phyloP scores from a whole-genome alignment of 169 alveolate genomes.

The Cryptosporidium sp. region DNA sequence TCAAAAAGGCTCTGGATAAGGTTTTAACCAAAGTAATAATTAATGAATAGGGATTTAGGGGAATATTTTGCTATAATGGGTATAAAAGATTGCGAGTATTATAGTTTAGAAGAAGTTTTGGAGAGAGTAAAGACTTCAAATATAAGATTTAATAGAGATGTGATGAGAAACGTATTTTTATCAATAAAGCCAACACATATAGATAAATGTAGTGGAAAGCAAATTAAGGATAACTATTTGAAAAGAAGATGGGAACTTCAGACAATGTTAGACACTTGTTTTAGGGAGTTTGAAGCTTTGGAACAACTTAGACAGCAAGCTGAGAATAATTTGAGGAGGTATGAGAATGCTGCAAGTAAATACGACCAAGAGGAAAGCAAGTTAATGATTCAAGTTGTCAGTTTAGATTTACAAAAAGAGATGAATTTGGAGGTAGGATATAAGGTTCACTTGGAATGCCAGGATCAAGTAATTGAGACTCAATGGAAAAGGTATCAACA shows the following conservation, averaged over 20 bases:
- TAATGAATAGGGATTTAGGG: constrained; percentile 39
- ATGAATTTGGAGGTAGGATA: constrained; percentile 17
- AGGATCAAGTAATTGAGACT: constrained; percentile 69
- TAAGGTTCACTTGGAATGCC: constrained; percentile 72
- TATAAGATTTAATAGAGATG: constrained; percentile 43
- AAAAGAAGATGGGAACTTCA: constrained; percentile 73
- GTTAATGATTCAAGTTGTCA: constrained; percentile 58
- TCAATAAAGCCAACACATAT: constrained; percentile 44
- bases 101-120: constrained; percentile 37
- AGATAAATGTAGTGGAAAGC: constrained; percentile 54
- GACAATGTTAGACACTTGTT: constrained; percentile 71
- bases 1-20: not conserved
- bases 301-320: constrained; percentile 74
- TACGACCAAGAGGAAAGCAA: constrained; percentile 53
- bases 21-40: not conserved
- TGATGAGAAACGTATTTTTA: constrained; percentile 19
- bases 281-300: constrained; percentile 61
- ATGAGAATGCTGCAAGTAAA: constrained; percentile 38
- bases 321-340: constrained; percentile 61
- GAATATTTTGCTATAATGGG: constrained; percentile 69
- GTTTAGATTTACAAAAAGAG: constrained; percentile 32
- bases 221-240: constrained; percentile 62
- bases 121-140: constrained; percentile 32
- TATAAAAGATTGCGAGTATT: constrained; percentile 55
- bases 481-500: constrained; percentile 24